Conservation (phyloP, 495 filamentous ascomycete genomes). For the Aspergillus baeticus region DNA sequence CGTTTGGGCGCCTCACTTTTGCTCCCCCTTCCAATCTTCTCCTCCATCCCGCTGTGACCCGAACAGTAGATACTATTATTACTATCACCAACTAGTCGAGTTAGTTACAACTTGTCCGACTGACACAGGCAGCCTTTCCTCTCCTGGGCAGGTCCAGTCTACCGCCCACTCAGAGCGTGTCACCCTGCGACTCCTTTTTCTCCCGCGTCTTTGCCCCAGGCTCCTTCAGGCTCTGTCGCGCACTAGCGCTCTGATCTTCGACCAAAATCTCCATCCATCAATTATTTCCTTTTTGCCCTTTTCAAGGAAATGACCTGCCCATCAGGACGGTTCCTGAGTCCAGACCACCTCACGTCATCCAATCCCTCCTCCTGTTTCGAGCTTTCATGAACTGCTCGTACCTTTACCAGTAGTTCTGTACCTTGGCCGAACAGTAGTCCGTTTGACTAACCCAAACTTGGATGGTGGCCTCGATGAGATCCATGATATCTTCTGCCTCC, state of each 20-base stretch:
- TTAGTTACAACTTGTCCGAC: background rate
- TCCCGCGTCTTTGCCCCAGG: constrained; percentile 14
- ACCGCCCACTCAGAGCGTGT: background rate
- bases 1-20: constrained; percentile 52
- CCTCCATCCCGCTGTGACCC: background rate
- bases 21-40: background rate
- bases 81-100: background rate
- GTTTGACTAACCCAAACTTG: constrained; percentile 8
- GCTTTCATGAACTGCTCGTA: constrained; percentile 14
- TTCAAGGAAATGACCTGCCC: constrained; percentile 10
- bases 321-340: constrained; percentile 10
- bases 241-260: constrained; percentile 24
- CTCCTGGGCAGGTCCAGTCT: background rate
- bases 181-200: background rate
- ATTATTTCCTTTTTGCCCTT: constrained; percentile 6
- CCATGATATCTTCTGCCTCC: constrained; percentile 17
- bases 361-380: constrained; percentile 14
- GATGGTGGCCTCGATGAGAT: constrained; percentile 5
- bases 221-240: background rate
- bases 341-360: constrained; percentile 10
- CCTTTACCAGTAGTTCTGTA: background rate
- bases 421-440: too few relatives aligned
- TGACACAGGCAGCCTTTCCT: background rate
- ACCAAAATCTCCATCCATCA: constrained; percentile 8
- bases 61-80: background rate